Base-by-base conservation (phyloP, 768 basidiomycete species). In the Boletus subparvulus region DNA sequence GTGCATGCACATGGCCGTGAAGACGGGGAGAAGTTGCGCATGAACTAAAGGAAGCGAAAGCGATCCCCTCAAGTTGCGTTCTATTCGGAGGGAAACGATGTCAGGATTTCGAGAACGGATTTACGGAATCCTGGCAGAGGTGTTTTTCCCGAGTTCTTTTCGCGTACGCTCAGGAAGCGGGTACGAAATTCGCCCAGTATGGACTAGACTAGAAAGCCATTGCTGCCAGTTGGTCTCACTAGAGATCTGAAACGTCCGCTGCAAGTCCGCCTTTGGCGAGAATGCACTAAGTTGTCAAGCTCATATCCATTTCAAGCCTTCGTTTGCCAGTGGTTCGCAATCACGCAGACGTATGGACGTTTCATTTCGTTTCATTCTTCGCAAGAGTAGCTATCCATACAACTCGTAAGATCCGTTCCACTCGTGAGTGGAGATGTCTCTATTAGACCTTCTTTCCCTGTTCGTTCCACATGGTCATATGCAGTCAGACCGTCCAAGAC, bases 351-450 rank as follows among this genome's bases (percentile, higher is more conserved):
- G 41, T 50, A 42, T 70, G 69, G 58, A 40, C 62, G 47, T 55
- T 82, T 78, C 77, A 72, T 83, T 64, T 78, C 78, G 40, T 70
- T 81, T 63, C 81, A 80, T 54, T 66, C 82, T 46, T 76, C 55
- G 56, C 52, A 65, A 57, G 36, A 44, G 58, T 58, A 60, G 36
- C 47, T 65, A 65, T 58, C 55, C 49, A 63, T 71, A 71, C 59
- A 52, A 52, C 45, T 67, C 62, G 54, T 58, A 57, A 62, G 55
- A 52, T 63, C 59, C 65, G 63, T 60, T 36, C 55, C 48, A 53
- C 50, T 59, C 60, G 58, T 61, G 7, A 21, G 50, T 60, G 54
- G 52, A 54, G 17, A 52, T 42, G 56, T 56, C 55, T 61, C 54
- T 52, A 46, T 58, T 54, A 63, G 58, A 54, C 56, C 36, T 54